phyloP scores from a whole-genome alignment of 148 eudicot genomes.

The Spergularia marina region DNA sequence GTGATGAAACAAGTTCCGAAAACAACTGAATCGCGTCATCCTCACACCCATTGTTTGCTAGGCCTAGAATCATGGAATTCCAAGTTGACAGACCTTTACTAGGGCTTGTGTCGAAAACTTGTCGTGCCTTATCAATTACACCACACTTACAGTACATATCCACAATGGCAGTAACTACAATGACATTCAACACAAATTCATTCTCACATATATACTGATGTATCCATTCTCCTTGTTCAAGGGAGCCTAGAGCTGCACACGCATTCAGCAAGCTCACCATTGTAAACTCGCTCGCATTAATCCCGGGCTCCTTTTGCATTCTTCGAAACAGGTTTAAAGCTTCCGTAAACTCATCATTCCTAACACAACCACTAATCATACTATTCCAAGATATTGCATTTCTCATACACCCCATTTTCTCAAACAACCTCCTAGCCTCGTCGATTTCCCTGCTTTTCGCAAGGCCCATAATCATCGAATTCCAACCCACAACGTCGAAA shows the following conservation, averaged over 20 bases:
- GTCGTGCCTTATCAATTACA: slow-evolving; percentile 34
- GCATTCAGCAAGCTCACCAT: slow-evolving; percentile 59
- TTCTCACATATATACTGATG: slow-evolving; percentile 37
- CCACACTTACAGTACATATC: slow-evolving; percentile 68
- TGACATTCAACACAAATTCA: slow-evolving; percentile 35
- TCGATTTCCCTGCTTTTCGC: slow-evolving; percentile 38
- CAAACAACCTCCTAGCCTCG: slow-evolving; percentile 40
- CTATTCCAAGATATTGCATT: slow-evolving; percentile 52
- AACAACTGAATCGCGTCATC: slow-evolving; percentile 39
- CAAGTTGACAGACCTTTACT: slow-evolving; percentile 44
- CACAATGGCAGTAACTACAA: slow-evolving; percentile 44
- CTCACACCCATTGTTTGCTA: slow-evolving; percentile 54
- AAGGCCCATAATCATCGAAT: slow-evolving; percentile 58
- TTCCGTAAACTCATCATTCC: slow-evolving; percentile 37
- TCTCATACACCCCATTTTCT: slow-evolving; percentile 38
- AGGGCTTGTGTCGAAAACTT: slow-evolving; percentile 32
- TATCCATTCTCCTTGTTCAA: slow-evolving; percentile 49
- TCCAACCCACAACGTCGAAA: slow-evolving; percentile 52
- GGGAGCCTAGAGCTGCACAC: slow-evolving; percentile 48
- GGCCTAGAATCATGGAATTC: slow-evolving; percentile 59
- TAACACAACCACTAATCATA: slow-evolving; percentile 58
- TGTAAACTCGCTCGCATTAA: slow-evolving; percentile 42
- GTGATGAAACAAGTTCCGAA: slow-evolving; percentile 34
- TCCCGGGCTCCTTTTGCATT: slow-evolving; percentile 39
- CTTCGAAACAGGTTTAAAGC: slow-evolving; percentile 39